phyloP scores from a whole-genome alignment of 371 early-diverging fungal species.

The Actinomortierella ambigua region DNA sequence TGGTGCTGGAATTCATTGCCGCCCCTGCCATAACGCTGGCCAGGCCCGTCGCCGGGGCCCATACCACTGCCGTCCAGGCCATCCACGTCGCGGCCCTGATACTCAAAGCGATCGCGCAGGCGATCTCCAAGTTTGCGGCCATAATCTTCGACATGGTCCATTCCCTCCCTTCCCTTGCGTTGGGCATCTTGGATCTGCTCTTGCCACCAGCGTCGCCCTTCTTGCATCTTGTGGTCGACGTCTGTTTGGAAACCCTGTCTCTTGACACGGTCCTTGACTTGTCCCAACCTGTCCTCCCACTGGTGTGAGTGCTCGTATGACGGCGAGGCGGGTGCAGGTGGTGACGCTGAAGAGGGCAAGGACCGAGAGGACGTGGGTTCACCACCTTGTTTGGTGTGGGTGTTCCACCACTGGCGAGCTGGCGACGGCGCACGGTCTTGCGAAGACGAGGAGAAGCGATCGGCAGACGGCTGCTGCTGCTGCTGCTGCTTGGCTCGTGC shows the following conservation, averaged over 20 bases:
- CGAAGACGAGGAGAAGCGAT: conserved; percentile 17
- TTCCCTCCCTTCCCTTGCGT: too few relatives aligned
- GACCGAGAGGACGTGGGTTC: too few relatives aligned
- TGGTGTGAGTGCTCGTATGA: too few relatives aligned
- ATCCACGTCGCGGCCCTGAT: conserved; percentile 18
- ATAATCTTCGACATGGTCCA: conserved; percentile 14
- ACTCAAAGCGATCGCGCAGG: conserved; percentile 3
- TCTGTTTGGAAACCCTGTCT: conserved; percentile 7
- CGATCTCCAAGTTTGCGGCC: neutral
- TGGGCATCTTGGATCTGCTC: conserved; percentile 15
- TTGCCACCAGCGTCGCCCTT: conserved; percentile 13
- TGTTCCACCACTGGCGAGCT: conserved; percentile 23
- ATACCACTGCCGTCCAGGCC: neutral
- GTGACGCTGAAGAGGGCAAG: too few relatives aligned
- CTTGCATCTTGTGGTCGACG: conserved; percentile 16
- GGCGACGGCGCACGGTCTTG: conserved; percentile 13
- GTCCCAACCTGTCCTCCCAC: too few relatives aligned
- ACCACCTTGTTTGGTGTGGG: too few relatives aligned
- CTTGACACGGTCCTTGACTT: too few relatives aligned
- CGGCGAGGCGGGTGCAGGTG: too few relatives aligned
- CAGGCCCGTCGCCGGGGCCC: neutral
- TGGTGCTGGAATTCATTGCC: conserved; percentile 3
- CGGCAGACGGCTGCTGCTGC: too few relatives aligned
- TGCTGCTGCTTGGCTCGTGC: conserved; percentile 6
- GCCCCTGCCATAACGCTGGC: neutral